These are phyloP conservation scores for Phellinidium pouzarii DNA, from an alignment of 1,284 basidiomycete genomes.

Conservation along the genomic window DNA sequence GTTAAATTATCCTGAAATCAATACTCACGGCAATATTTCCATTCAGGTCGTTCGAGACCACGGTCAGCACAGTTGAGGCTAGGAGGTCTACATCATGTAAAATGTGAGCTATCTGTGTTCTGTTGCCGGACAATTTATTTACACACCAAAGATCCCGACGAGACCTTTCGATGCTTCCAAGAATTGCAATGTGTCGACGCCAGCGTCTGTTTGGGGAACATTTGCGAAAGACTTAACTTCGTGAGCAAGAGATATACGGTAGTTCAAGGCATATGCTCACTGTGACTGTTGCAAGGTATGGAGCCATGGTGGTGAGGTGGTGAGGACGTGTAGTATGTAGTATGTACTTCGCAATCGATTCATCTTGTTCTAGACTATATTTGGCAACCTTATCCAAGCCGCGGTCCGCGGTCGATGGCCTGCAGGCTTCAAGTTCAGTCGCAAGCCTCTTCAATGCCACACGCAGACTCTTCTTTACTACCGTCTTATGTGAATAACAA, in stretches of 20 bases:
- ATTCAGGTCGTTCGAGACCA: constrained; percentile 85
- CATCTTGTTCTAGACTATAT: constrained; percentile 9
- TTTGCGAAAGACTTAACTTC: constrained; percentile 78
- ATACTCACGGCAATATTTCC: constrained; percentile 83
- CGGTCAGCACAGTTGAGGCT: constrained; percentile 78
- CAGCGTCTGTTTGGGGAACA: constrained; percentile 80
- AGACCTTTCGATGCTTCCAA: constrained; percentile 87
- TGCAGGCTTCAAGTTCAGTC: background rate
- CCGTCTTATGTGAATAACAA: constrained; percentile 64
- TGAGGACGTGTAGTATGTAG: background rate
- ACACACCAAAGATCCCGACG: constrained; percentile 85
- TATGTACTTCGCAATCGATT: constrained; percentile 1
- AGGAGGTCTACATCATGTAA: constrained; percentile 62
- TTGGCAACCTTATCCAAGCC: background rate
- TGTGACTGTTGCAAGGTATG: constrained; percentile 81
- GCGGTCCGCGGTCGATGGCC: background rate
- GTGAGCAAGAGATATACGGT: background rate
- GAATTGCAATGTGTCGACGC: constrained; percentile 86
- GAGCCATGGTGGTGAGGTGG: constrained; percentile 50
- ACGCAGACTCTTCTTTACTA: constrained; percentile 75
- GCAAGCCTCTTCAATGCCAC: constrained; percentile 50
- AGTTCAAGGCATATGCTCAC: constrained; percentile 34
- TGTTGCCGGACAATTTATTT: background rate
- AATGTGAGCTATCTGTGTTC: background rate
- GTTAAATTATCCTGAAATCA: background rate